A percentile compares a stretch with the other conserved stretches of the same genome.
Evolutionary conservation across 2,329 filamentous ascomycete genomes (phyloP).

Genomic region (Gaeumannomyces tritici): DNA sequence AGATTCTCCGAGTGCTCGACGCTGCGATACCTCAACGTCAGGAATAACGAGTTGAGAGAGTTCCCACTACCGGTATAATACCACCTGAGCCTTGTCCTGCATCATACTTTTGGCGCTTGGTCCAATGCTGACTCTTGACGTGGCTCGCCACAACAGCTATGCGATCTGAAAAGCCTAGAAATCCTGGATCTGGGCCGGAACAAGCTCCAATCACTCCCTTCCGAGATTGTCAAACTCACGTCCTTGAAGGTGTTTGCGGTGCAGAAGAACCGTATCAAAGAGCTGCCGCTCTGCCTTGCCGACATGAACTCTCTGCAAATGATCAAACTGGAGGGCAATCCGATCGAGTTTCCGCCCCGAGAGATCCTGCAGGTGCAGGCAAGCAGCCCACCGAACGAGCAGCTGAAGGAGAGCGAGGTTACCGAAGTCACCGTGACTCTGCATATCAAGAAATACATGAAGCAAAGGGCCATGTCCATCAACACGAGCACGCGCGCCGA

Average conservation of each 20-base stretch:
- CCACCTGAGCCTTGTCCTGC: neutral
- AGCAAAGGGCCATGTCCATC: slow-evolving; percentile 29
- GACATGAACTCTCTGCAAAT: slow-evolving; percentile 87
- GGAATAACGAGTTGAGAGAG: slow-evolving; percentile 63
- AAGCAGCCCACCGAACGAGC: slow-evolving; percentile 44
- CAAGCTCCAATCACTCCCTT: slow-evolving; percentile 66
- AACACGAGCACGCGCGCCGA: slow-evolving; percentile 40
- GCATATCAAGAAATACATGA: slow-evolving; percentile 52
- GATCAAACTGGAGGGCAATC: slow-evolving; percentile 83
- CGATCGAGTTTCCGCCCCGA: slow-evolving; percentile 68
- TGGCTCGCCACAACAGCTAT: slow-evolving; percentile 50
- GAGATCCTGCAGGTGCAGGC: slow-evolving; percentile 54
- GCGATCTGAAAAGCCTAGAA: slow-evolving; percentile 76
- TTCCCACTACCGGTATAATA: slow-evolving; percentile 43
- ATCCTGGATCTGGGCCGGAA: slow-evolving; percentile 91
- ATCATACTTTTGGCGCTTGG: neutral
- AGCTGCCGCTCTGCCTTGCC: slow-evolving; percentile 72
- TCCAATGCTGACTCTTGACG: slow-evolving; percentile 8
- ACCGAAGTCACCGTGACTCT: slow-evolving; percentile 50
- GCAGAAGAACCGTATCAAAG: slow-evolving; percentile 76
- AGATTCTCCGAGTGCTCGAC: slow-evolving; percentile 69
- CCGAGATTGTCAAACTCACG: slow-evolving; percentile 68
- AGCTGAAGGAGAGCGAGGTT: slow-evolving; percentile 53
- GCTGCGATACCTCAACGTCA: slow-evolving; percentile 70
- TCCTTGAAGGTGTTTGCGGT: slow-evolving; percentile 86